Conservation (phyloP, 2,329 filamentous ascomycete genomes). For the Fusarium sp. region DNA sequence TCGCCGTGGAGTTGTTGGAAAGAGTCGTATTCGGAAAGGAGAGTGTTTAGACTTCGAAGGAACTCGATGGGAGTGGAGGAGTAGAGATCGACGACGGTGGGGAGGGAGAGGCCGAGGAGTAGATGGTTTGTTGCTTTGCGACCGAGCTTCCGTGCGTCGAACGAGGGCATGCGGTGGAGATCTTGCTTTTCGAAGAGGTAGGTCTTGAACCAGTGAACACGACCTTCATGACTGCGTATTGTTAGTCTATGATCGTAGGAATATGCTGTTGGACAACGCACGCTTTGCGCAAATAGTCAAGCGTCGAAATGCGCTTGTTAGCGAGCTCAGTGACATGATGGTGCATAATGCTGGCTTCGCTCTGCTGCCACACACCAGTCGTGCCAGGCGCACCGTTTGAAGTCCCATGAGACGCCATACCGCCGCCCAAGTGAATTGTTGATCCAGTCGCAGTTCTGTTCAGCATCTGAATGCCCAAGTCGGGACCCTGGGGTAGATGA, state of each 20-base stretch:
- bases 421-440: slow-evolving; percentile 41
- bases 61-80: slow-evolving; percentile 82
- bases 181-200: slow-evolving; percentile 87
- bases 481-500: slow-evolving; percentile 40
- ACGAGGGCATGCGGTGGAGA: slow-evolving; percentile 82
- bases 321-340: slow-evolving; percentile 82
- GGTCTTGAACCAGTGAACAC: slow-evolving; percentile 98
- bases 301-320: slow-evolving; percentile 89
- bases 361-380: slow-evolving; percentile 49
- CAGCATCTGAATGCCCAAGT: slow-evolving; percentile 56
- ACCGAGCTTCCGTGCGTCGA: slow-evolving; percentile 81
- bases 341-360: slow-evolving; percentile 59
- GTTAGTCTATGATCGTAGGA: not conserved
- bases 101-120: slow-evolving; percentile 88
- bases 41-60: slow-evolving; percentile 81
- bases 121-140: slow-evolving; percentile 94
- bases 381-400: slow-evolving; percentile 23
- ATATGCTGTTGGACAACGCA: slow-evolving; percentile 57
- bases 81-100: slow-evolving; percentile 87
- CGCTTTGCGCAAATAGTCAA: slow-evolving; percentile 93
- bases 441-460: slow-evolving; percentile 52
- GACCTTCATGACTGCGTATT: slow-evolving; percentile 78
- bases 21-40: slow-evolving; percentile 90
- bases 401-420: slow-evolving; percentile 24
- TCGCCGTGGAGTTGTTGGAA: slow-evolving; percentile 89